These are phyloP conservation scores for Chrysanthemum lavandulifolium DNA, from an alignment of 129 eudicot species.

Conservation along the genomic window DNA sequence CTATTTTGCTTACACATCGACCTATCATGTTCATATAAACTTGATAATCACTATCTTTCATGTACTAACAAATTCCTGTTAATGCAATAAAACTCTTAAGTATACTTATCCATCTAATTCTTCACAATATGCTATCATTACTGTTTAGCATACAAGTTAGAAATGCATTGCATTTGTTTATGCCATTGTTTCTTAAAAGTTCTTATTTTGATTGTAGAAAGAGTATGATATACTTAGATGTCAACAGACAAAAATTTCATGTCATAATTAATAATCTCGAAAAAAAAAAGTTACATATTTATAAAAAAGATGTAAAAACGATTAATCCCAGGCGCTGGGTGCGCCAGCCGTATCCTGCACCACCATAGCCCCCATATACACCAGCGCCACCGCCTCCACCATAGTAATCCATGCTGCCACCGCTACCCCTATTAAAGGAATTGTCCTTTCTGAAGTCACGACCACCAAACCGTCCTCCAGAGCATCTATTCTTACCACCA, in stretches of 20 bases:
- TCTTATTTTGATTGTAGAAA: neutral
- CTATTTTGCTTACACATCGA: too few species aligned
- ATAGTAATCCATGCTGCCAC: conserved; percentile 35
- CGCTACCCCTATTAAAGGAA: conserved; percentile 14
- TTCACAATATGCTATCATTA: neutral
- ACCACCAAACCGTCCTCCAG: conserved; percentile 42
- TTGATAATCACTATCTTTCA: too few species aligned
- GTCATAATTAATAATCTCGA: conserved; percentile 8
- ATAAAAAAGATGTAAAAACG: neutral
- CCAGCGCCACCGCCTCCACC: conserved; percentile 26
- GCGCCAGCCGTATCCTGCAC: conserved; percentile 34
- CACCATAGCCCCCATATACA: conserved; percentile 26
- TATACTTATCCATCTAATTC: too few species aligned
- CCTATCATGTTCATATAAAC: too few species aligned
- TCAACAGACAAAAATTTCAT: conserved; percentile 27
- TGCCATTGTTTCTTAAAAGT: neutral
- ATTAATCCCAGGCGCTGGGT: conserved; percentile 45
- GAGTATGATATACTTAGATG: conserved; percentile 15
- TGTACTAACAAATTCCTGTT: too few species aligned
- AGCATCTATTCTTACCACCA: conserved; percentile 34
- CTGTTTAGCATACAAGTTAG: neutral
- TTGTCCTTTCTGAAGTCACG: conserved; percentile 38
- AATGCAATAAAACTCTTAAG: too few species aligned
- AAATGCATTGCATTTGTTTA: neutral
- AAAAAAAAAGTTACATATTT: conserved; percentile 8